Conservation (phyloP, 768 basidiomycete species). For the Termitomyces bulborhizus region DNA sequence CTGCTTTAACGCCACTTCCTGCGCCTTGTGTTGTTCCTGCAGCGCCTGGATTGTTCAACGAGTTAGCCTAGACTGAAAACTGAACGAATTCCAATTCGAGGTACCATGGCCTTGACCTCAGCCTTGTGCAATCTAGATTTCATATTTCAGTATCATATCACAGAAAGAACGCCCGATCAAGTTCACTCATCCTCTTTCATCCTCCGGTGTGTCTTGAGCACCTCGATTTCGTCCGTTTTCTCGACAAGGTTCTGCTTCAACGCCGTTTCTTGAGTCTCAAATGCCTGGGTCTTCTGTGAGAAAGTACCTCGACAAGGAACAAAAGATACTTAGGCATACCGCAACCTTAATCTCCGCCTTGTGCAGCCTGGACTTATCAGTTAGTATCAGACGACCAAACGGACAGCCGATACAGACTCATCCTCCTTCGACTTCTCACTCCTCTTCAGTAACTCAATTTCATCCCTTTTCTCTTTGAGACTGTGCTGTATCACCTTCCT, state of each 20-base stretch:
- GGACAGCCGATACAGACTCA: not conserved
- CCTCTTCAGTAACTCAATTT: not conserved
- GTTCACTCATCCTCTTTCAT: not conserved
- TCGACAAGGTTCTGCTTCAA: slow-evolving; percentile 23
- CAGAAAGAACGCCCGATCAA: not conserved
- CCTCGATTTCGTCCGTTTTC: not conserved
- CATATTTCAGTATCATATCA: not conserved
- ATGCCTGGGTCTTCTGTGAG: not conserved
- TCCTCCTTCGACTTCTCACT: not conserved
- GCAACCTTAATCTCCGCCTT: not conserved
- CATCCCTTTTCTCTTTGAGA: not conserved
- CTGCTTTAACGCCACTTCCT: slow-evolving; percentile 32
- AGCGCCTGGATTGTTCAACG: slow-evolving; percentile 7
- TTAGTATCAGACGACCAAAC: not conserved
- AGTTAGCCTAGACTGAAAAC: not conserved
- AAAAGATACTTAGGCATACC: not conserved
- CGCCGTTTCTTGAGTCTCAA: slow-evolving; percentile 38
- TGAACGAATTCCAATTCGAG: not conserved
- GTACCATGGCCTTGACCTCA: not conserved
- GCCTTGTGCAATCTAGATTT: not conserved
- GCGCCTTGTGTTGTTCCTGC: slow-evolving; percentile 33
- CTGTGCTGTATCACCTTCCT: slow-evolving; percentile 30
- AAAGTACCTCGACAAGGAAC: not conserved
- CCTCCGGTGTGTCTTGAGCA: not conserved
- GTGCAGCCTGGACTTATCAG: not conserved